A percentile compares a stretch with the other conserved stretches of the same genome.
Evolutionary conservation across 192 early-diverging fungal genomes (phyloP).

Genomic region (Chytriomyces sp.): DNA sequence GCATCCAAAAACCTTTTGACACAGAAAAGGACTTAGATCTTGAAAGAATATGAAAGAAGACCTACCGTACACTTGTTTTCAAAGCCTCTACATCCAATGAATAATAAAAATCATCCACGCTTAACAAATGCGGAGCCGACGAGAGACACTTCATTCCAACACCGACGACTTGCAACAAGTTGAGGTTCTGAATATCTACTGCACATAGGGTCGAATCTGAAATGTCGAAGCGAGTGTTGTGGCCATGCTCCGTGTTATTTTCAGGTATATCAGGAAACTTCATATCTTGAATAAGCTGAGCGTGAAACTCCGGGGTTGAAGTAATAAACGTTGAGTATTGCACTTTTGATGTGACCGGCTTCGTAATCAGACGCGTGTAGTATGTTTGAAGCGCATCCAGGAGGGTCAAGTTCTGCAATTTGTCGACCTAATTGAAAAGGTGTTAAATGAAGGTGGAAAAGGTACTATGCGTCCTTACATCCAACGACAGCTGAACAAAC

Average conservation of each 20-base stretch:
- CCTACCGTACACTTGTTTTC: constrained; percentile 47
- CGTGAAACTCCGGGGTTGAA: constrained; percentile 55
- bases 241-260: background rate
- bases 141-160: constrained; percentile 57
- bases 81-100: constrained; percentile 30
- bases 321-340: constrained; percentile 56
- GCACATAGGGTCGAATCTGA: constrained; percentile 64
- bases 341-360: constrained; percentile 52
- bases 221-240: constrained; percentile 59
- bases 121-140: background rate
- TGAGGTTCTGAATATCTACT: constrained; percentile 50
- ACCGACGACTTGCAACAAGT: constrained; percentile 51
- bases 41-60: constrained; percentile 22
- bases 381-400: constrained; percentile 67
- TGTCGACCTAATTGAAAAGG: constrained; percentile 53
- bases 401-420: constrained; percentile 42
- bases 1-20: constrained; percentile 2
- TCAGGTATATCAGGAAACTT: constrained; percentile 48
- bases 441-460: too few species aligned
- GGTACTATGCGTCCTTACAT: too few species aligned
- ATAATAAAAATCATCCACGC: constrained; percentile 37
- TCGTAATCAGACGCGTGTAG: constrained; percentile 61
- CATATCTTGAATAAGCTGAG: constrained; percentile 75
- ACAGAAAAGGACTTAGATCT: background rate
- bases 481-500: constrained; percentile 49